A percentile compares a stretch with the other conserved stretches of the same genome.
Evolutionary conservation across 345 rosid species (phyloP).

Genomic region (Lepidium sativum): DNA sequence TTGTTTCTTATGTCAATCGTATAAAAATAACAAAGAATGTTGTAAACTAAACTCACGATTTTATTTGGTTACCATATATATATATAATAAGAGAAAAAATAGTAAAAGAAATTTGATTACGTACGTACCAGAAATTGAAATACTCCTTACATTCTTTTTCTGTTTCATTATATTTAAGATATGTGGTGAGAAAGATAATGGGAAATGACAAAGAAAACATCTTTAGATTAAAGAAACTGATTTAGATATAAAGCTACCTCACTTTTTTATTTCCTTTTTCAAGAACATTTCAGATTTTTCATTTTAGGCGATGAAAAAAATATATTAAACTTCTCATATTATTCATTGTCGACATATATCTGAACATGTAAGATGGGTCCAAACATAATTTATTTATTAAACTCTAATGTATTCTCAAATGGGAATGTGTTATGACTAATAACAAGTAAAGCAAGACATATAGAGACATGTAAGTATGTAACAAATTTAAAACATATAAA

Average conservation of each 20-base stretch:
- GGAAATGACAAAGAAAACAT: conserved; percentile 26
- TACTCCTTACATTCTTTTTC: background rate
- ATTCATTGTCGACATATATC: conserved; percentile 14
- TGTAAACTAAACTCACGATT: too few relatives aligned
- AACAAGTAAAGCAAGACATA: conserved; percentile 4
- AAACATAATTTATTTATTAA: conserved; percentile 6
- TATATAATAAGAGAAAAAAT: too few relatives aligned
- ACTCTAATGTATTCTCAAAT: background rate
- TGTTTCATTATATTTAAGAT: background rate
- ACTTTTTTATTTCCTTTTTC: conserved; percentile 9
- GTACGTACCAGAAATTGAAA: too few relatives aligned
- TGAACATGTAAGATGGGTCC: conserved; percentile 39
- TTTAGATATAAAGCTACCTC: conserved; percentile 19
- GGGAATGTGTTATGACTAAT: conserved; percentile 3
- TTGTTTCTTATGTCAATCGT: too few relatives aligned
- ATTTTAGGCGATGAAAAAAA: background rate
- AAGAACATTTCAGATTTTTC: conserved; percentile 15
- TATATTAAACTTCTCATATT: background rate
- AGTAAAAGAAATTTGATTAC: too few relatives aligned
- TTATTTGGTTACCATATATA: too few relatives aligned
- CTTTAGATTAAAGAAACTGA: conserved; percentile 16
- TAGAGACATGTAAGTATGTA: background rate
- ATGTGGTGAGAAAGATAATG: conserved; percentile 8
- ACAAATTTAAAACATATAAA: background rate
- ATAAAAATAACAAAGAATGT: too few relatives aligned